Conservation (phyloP, 176 grass and related monocot genomes). For the Secale cereale region DNA sequence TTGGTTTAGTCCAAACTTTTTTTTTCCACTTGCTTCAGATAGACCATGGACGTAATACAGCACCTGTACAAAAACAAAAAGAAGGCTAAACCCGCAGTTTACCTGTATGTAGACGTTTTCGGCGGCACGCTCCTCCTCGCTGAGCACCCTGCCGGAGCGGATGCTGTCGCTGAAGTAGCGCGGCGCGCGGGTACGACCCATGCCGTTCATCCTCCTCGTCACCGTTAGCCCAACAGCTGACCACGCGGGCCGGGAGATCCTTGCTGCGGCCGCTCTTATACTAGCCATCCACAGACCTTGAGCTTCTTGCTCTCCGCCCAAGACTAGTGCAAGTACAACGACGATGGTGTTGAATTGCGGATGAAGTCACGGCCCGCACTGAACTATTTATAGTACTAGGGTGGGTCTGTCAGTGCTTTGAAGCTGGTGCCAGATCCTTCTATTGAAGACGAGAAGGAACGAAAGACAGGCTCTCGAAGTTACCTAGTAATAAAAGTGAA, state of each 20-base stretch:
- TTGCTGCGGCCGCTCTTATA: constrained; percentile 24
- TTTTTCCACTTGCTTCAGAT: too few relatives aligned
- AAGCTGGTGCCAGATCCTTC: not conserved
- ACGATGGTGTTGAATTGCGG: not conserved
- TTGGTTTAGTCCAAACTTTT: too few relatives aligned
- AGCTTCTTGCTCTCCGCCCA: too few relatives aligned
- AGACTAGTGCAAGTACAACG: too few relatives aligned
- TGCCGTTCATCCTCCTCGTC: constrained; percentile 31
- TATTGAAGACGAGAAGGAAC: not conserved
- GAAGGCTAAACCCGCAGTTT: too few relatives aligned
- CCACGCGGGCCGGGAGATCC: constrained; percentile 11
- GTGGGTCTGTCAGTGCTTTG: not conserved
- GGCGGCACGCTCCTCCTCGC: constrained; percentile 84
- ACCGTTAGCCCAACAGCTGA: not conserved
- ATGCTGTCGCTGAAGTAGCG: constrained; percentile 70
- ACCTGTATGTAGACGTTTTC: constrained; percentile 93
- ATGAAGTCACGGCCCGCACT: not conserved
- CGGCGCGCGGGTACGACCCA: constrained; percentile 6
- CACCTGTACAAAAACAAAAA: too few relatives aligned
- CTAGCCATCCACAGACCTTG: too few relatives aligned
- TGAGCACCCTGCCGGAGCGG: constrained; percentile 63
- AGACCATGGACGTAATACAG: too few relatives aligned
- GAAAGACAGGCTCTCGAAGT: constrained; percentile 17
- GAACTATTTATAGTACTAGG: not conserved
- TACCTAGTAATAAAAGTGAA: not conserved